Evolutionary conservation across 2,329 filamentous ascomycete genomes (phyloP).

Genomic region (Tothia fuscella): DNA sequence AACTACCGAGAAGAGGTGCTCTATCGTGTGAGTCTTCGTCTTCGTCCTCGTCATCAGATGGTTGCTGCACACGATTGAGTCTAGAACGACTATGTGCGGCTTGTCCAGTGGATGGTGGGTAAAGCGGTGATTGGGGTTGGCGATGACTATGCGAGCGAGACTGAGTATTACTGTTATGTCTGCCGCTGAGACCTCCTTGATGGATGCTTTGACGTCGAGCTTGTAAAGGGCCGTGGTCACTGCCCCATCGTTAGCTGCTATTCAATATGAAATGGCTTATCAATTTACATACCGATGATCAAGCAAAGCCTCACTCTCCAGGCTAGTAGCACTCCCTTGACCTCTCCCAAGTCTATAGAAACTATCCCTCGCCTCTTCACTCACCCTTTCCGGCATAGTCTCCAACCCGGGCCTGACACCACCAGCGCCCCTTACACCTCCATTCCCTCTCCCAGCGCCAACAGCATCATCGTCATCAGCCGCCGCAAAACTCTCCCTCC

Average conservation of each 20-base stretch:
- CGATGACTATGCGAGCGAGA: slow-evolving; percentile 2
- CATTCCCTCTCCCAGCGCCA: too few relatives aligned
- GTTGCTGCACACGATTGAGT: slow-evolving; percentile 11
- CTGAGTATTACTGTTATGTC: background rate
- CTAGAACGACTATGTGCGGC: slow-evolving; percentile 13
- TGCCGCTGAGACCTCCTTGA: slow-evolving; percentile 13
- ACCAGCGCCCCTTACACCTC: too few relatives aligned
- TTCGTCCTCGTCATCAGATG: slow-evolving; percentile 10
- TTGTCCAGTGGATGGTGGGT: slow-evolving; percentile 15
- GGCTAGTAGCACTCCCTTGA: slow-evolving; percentile 69
- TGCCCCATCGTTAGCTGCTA: too few relatives aligned
- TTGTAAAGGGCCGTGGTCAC: slow-evolving; percentile 29
- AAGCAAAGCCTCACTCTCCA: slow-evolving; percentile 78
- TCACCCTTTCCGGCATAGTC: background rate
- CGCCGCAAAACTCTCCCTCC: slow-evolving; percentile 6
- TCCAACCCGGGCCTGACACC: background rate
- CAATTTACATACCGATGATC: slow-evolving; percentile 70
- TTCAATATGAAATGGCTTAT: too few relatives aligned
- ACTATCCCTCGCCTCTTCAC: slow-evolving; percentile 8
- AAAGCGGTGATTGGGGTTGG: slow-evolving; percentile 14
- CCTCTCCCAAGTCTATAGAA: slow-evolving; percentile 42
- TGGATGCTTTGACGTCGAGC: slow-evolving; percentile 33
- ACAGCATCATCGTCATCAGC: background rate
- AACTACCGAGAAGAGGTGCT: slow-evolving; percentile 6
- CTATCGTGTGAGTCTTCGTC: slow-evolving; percentile 1